phyloP scores from a whole-genome alignment of 2,329 filamentous ascomycete species.

The Xylaria sp. region DNA sequence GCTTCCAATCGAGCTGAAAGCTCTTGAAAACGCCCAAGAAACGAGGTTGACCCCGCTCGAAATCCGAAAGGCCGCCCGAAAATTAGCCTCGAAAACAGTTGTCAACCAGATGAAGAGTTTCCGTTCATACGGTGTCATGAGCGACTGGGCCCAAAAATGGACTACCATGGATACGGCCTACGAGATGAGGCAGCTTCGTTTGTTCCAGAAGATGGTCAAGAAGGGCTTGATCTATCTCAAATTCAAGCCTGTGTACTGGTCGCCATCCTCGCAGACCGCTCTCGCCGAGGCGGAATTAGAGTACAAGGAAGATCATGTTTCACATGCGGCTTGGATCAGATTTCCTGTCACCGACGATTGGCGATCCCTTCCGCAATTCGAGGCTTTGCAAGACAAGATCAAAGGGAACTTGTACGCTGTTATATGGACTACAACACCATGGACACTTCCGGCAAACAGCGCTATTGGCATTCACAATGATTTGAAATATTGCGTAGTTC shows the following conservation, averaged over 20 bases:
- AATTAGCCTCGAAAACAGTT: constrained; percentile 71
- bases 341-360: constrained; percentile 68
- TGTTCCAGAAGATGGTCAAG: constrained; percentile 77
- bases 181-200: constrained; percentile 74
- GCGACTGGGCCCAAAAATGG: constrained; percentile 78
- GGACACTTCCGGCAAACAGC: constrained; percentile 92
- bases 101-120: constrained; percentile 76
- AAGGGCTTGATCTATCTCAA: constrained; percentile 77
- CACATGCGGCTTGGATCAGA: constrained; percentile 76
- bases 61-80: constrained; percentile 67
- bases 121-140: constrained; percentile 76
- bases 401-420: constrained; percentile 70
- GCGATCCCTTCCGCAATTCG: constrained; percentile 44
- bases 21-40: constrained; percentile 62
- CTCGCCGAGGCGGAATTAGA: constrained; percentile 85
- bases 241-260: constrained; percentile 88
- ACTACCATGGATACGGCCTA: constrained; percentile 79
- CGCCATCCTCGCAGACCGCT: constrained; percentile 76
- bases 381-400: constrained; percentile 47
- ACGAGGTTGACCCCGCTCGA: constrained; percentile 57
- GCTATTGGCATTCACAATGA: constrained; percentile 82
- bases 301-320: constrained; percentile 77
- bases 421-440: constrained; percentile 99
- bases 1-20: constrained; percentile 95
- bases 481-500: constrained; percentile 74